Evolutionary conservation across 1,284 basidiomycete species (phyloP).

Genomic region (Microbotryomycetes sp.): DNA sequence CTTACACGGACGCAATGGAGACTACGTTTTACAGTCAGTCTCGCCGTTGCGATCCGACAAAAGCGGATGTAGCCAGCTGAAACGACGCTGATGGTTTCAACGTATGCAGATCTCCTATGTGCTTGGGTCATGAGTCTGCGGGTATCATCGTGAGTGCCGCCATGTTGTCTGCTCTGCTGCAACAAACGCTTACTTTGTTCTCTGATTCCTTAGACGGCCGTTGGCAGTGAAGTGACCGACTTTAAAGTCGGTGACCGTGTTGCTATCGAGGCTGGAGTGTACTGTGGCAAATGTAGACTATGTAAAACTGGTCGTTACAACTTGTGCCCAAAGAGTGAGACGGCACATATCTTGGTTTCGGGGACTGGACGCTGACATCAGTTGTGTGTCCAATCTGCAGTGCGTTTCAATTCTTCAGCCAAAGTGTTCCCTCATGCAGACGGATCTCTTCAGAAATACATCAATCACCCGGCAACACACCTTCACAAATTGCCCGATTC

Average conservation of each 20-base stretch:
- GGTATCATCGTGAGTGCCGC: conserved; percentile 60
- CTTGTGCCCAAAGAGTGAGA: conserved; percentile 61
- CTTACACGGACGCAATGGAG: conserved; percentile 50
- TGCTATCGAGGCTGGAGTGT: conserved; percentile 86
- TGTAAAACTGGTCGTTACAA: conserved; percentile 74
- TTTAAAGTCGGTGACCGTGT: conserved; percentile 78
- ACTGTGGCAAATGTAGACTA: conserved; percentile 58
- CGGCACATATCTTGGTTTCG: no score
- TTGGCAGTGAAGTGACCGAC: conserved; percentile 59
- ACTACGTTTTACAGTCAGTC: conserved; percentile 3
- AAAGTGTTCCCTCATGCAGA: conserved; percentile 90
- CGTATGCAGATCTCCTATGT: conserved; percentile 51
- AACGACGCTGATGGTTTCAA: neutral
- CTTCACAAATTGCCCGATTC: conserved; percentile 77
- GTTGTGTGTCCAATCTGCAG: conserved; percentile 38
- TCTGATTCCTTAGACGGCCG: conserved; percentile 28
- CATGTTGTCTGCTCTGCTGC: neutral
- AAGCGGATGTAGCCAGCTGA: neutral
- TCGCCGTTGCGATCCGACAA: neutral
- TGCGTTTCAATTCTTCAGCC: conserved; percentile 84
- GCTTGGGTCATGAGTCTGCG: conserved; percentile 86
- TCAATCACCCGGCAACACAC: conserved; percentile 80
- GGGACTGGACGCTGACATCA: neutral
- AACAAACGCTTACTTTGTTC: neutral
- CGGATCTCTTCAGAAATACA: conserved; percentile 76